Base-by-base conservation (phyloP, 345 rosid species). In the Toxicodendron radicans region DNA sequence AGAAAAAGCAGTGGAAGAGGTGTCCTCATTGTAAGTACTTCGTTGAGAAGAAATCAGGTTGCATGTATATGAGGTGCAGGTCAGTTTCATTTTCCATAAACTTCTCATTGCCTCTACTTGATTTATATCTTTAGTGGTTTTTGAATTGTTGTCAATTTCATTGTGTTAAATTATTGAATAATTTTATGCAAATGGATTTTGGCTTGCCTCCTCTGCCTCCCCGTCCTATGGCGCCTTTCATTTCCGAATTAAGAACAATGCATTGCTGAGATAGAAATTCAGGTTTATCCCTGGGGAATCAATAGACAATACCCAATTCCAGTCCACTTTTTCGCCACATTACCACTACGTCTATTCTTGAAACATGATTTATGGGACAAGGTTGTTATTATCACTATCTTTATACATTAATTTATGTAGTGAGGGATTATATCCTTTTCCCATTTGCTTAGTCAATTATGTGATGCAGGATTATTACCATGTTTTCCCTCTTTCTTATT, bases 11-110 rank as follows among this genome's bases (percentile, higher is more conserved):
- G 5, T 85, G 89, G 89, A 69, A 24, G 64, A 76, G 83, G 63
- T 85, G 89, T 63, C 89, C 85, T 0, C 67, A 9, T 0, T 88
- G 89, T 51, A 76, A 57, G 16, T 75, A 80, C 58, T 81, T 32
- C 70, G 89, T 86, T 52, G 87, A 86, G 83, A 85, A 75, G 66
- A 80, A 62, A 14, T 4, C 16, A 7, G 92, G 90, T 27, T 88
- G 92, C 72, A 24, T 1, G 20, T 73, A 60, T 30, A 82, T 88
- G 20, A 70, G 6, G 61, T 84, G 87, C 88, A 83, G 88, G 88
- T 84, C 20, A 66, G 68, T 30, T 33, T 56, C n/a, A 14, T 7
- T 24, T 46, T 51, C 23, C 21, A 2, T 21, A 5, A 11, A 2
- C 16, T 30, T 62, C 4, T 7, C 46, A 43, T 43, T 43, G 54